Percentiles rank a stretch among this genome's conserved stretches.
Evolutionary conservation across 495 filamentous ascomycete genomes (phyloP).

Genomic region (Ramalina peruviana): DNA sequence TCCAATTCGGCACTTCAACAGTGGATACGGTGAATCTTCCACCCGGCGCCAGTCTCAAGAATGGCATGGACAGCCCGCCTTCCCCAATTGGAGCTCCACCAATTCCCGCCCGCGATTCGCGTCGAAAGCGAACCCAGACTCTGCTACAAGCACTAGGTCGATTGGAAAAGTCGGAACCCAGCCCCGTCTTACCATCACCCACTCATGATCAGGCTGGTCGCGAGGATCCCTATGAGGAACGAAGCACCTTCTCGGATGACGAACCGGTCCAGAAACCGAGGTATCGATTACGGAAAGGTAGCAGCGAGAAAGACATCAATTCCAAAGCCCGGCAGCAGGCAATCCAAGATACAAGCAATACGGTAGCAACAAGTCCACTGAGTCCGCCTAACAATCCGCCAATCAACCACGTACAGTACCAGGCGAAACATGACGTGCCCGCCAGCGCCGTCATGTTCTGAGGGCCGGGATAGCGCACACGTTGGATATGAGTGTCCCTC

Average conservation of each 20-base stretch:
- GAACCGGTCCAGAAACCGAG: conserved; percentile 22
- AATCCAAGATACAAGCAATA: conserved; percentile 22
- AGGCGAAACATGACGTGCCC: conserved; percentile 7
- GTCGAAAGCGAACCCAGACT: conserved; percentile 18
- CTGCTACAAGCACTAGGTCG: conserved; percentile 15
- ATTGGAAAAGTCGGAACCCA: conserved; percentile 9
- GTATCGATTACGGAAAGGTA: conserved; percentile 39
- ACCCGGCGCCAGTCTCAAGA: conserved; percentile 29
- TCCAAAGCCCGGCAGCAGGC: conserved; percentile 29
- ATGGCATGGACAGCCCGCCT: conserved; percentile 19
- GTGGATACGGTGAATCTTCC: conserved; percentile 53
- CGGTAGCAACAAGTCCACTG: conserved; percentile 18
- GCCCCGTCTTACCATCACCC: neutral
- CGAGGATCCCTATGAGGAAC: conserved; percentile 24
- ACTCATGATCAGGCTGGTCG: neutral
- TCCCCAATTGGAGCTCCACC: conserved; percentile 12
- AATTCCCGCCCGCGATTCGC: conserved; percentile 17
- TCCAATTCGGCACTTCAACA: conserved; percentile 63
- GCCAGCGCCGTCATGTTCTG: conserved; percentile 11
- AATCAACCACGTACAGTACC: conserved; percentile 5
- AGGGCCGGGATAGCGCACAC: neutral
- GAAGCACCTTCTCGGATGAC: conserved; percentile 39
- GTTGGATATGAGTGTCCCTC: neutral
- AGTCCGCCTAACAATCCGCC: neutral
- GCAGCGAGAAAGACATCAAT: conserved; percentile 33